These are phyloP conservation scores for Climacium dendroides DNA, from an alignment of 225 moss, liverwort and hornwort genomes.

Conservation along the genomic window DNA sequence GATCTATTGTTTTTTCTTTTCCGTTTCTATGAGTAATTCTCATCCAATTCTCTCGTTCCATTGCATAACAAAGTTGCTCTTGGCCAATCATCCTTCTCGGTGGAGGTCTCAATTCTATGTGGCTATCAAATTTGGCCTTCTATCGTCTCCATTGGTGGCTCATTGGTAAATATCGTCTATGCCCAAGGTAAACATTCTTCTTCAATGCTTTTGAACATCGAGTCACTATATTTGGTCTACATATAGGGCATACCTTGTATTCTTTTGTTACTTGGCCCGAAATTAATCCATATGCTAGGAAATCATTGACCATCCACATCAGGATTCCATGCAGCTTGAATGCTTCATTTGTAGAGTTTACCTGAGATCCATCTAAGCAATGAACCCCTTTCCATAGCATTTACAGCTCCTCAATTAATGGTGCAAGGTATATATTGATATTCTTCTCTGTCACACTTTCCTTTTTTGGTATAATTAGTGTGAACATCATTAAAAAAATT, in stretches of 20 bases:
- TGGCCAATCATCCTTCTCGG: too few species aligned
- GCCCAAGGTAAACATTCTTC: background rate
- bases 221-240: background rate
- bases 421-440: background rate
- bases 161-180: background rate
- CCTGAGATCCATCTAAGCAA: background rate
- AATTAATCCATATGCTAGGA: background rate
- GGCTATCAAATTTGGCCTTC: background rate
- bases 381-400: background rate
- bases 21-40: rapidly evolving
- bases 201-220: background rate
- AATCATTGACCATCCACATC: background rate
- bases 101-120: background rate
- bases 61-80: too few species aligned
- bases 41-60: too few species aligned
- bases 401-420: background rate
- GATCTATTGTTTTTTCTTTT: rapidly evolving
- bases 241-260: background rate
- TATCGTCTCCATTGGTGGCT: background rate
- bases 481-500: too few species aligned
- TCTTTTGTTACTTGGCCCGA: background rate
- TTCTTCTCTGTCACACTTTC: too few species aligned
- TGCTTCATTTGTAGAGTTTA: rapidly evolving
- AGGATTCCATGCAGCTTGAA: background rate
- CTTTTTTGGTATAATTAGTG: too few species aligned